Percentiles rank a stretch among this genome's conserved stretches.
These are phyloP conservation scores for Penicillium griseofulvum DNA, from an alignment of 2,329 filamentous ascomycete genomes.

Conservation along the genomic window DNA sequence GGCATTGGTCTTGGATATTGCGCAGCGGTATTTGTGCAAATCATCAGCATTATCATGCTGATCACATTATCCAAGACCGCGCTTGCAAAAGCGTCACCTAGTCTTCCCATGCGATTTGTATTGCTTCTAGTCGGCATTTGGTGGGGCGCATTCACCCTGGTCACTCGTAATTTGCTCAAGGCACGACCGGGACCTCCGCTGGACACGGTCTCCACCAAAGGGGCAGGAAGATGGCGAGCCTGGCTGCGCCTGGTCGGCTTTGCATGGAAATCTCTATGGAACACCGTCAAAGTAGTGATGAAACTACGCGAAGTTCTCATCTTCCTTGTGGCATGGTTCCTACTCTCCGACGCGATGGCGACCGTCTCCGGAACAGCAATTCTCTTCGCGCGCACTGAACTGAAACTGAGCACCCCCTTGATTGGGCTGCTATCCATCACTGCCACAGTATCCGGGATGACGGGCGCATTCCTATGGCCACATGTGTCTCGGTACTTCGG, in stretches of 20 bases:
- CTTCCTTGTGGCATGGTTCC: slow-evolving; percentile 84
- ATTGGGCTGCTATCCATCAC: slow-evolving; percentile 87
- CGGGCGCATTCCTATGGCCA: slow-evolving; percentile 83
- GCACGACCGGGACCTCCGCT: slow-evolving; percentile 76
- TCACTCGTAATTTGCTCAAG: slow-evolving; percentile 76
- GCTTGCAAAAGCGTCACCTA: slow-evolving; percentile 61
- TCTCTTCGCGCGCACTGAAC: slow-evolving; percentile 83
- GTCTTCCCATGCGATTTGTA: slow-evolving; percentile 76
- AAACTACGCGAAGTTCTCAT: slow-evolving; percentile 72
- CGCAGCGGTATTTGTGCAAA: slow-evolving; percentile 78
- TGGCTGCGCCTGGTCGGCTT: slow-evolving; percentile 70
- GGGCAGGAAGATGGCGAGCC: slow-evolving; percentile 36
- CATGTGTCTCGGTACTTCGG: slow-evolving; percentile 66
- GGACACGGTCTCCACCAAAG: slow-evolving; percentile 17
- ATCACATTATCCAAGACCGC: slow-evolving; percentile 47
- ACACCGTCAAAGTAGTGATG: slow-evolving; percentile 70
- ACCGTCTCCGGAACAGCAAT: slow-evolving; percentile 90
- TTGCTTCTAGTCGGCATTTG: slow-evolving; percentile 78
- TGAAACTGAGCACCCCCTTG: slow-evolving; percentile 78
- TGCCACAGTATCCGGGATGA: slow-evolving; percentile 73
- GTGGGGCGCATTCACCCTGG: slow-evolving; percentile 86
- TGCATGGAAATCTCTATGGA: slow-evolving; percentile 78
- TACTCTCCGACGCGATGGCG: slow-evolving; percentile 84
- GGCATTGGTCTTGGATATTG: slow-evolving; percentile 88
- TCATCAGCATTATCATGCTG: slow-evolving; percentile 71